A percentile compares a stretch with the other conserved stretches of the same genome.
phyloP scores from a whole-genome alignment of 441 rosid species.

The Rhodomyrtus psidioides region DNA sequence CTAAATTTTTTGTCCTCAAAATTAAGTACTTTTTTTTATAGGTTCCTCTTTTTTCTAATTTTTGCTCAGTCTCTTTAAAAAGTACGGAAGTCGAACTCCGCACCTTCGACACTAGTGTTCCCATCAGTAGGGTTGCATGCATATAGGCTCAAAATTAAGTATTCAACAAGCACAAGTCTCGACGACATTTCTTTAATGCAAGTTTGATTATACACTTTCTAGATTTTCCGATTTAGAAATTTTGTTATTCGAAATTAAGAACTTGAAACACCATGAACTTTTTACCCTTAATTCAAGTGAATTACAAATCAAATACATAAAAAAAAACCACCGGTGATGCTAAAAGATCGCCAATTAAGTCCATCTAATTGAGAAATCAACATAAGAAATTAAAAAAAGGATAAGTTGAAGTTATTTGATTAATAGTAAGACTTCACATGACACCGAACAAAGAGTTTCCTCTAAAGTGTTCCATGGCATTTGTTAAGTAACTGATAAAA shows the following conservation, averaged over 20 bases:
- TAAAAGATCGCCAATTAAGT: not conserved
- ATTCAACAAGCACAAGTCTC: not conserved
- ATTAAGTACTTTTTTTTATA: not conserved
- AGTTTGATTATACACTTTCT: not conserved
- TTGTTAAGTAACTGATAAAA: not conserved
- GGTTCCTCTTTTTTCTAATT: no score
- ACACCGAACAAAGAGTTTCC: not conserved
- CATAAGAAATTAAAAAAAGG: not conserved
- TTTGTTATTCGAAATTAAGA: fast-evolving
- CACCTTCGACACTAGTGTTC: no score
- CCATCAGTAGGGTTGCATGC: no score
- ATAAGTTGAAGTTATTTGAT: not conserved
- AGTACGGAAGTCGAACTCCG: no score
- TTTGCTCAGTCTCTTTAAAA: no score
- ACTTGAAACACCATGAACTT: not conserved
- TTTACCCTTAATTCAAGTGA: not conserved
- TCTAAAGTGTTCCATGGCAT: not conserved
- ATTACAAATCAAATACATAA: no score
- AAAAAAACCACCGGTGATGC: no score
- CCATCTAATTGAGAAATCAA: not conserved
- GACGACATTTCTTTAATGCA: not conserved
- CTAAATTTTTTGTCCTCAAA: not conserved
- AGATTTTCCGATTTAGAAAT: not conserved
- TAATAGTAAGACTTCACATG: no score
- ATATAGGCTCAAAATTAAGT: not conserved